Conservation (phyloP, 345 rosid genomes). For the Kandelia obovata region DNA sequence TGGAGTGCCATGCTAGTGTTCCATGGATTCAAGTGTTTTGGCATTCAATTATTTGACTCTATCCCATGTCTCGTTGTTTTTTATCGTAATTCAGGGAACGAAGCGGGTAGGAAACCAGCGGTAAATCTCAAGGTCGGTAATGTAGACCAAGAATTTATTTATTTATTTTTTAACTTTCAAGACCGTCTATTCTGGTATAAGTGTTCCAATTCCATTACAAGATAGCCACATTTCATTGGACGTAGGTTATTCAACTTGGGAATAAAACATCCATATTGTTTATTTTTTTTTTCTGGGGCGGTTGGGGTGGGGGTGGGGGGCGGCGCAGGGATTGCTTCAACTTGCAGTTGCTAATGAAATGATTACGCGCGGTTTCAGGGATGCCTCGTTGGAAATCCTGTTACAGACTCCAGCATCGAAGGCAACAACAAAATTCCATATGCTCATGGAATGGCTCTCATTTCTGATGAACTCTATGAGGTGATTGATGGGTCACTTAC, state of each 20-base stretch:
- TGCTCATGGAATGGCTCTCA: slow-evolving; percentile 64
- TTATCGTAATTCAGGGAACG: slow-evolving; percentile 51
- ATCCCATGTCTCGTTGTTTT: neutral
- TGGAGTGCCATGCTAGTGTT: no score
- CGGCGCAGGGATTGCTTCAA: neutral
- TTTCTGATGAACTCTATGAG: slow-evolving; percentile 66
- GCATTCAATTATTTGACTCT: no score
- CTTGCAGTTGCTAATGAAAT: neutral
- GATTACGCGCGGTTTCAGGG: slow-evolving; percentile 37
- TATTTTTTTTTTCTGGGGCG: no score
- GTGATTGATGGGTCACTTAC: slow-evolving; percentile 18
- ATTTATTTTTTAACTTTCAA: neutral
- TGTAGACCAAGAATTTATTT: neutral
- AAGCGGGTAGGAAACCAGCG: slow-evolving; percentile 38
- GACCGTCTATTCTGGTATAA: no score
- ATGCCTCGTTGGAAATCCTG: slow-evolving; percentile 55
- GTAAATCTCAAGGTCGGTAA: slow-evolving; percentile 55
- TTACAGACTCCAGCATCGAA: slow-evolving; percentile 33
- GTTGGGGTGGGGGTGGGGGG: no score
- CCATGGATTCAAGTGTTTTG: no score
- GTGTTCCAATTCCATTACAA: no score
- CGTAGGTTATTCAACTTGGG: no score
- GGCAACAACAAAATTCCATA: slow-evolving; percentile 36
- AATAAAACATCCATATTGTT: no score
- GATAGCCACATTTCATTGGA: no score